phyloP scores from a whole-genome alignment of 2,329 filamentous ascomycete genomes.

The Colletotrichum eremochloae region DNA sequence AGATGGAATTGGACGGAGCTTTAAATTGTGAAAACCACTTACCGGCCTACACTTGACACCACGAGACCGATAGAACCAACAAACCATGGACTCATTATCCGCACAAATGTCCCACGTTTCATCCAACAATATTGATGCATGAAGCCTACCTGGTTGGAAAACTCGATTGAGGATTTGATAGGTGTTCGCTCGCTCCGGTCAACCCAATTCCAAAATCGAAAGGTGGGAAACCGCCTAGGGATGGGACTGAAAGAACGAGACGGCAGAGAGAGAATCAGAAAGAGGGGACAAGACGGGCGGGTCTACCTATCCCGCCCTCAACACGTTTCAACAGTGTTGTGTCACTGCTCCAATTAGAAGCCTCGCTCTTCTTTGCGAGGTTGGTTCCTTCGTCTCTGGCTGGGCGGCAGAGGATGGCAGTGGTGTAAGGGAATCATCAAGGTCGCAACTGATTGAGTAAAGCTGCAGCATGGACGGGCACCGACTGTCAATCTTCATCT shows the following conservation, averaged over 20 bases:
- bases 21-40: constrained; percentile 28
- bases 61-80: background rate
- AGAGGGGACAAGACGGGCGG: constrained; percentile 7
- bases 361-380: constrained; percentile 10
- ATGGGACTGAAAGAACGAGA: background rate
- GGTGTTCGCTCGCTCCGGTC: constrained; percentile 2
- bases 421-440: background rate
- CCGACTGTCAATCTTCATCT: constrained; percentile 36
- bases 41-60: background rate
- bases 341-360: constrained; percentile 31
- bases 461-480: background rate
- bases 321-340: constrained; percentile 37
- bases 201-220: constrained; percentile 10
- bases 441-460: background rate
- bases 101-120: background rate
- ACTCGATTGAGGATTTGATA: background rate
- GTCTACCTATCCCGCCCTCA: constrained; percentile 21
- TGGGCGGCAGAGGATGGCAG: background rate
- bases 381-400: background rate
- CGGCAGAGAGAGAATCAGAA: background rate
- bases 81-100: background rate
- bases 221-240: background rate
- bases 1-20: constrained; percentile 34
- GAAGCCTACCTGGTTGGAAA: constrained; percentile 24
- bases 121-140: constrained; percentile 1